These are phyloP conservation scores for Hyphodiscus sp. DNA, from an alignment of 2,329 filamentous ascomycete species.

Conservation along the genomic window DNA sequence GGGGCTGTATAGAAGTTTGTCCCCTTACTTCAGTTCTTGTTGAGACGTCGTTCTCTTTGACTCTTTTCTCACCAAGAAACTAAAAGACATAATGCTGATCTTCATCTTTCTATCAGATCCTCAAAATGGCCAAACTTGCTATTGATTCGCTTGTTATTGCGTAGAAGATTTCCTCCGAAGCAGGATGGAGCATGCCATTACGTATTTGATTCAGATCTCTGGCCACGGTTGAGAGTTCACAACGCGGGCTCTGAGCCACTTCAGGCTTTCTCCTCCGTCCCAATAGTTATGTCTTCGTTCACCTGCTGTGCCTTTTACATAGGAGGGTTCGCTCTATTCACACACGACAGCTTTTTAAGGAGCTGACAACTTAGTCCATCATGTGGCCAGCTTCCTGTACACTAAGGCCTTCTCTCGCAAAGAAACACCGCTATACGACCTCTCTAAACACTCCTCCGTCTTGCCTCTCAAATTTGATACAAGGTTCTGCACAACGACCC, in stretches of 20 bases:
- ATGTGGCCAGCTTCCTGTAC: constrained; percentile 34
- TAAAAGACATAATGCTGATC: no score
- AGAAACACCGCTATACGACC: constrained; percentile 38
- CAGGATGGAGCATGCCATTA: neutral
- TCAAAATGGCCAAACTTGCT: constrained; percentile 47
- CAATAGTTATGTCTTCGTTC: no score
- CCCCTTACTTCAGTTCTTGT: no score
- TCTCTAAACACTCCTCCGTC: constrained; percentile 35
- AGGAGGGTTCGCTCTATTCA: neutral
- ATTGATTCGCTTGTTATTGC: constrained; percentile 50
- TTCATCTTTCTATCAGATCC: constrained; percentile 28
- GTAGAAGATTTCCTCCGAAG: constrained; percentile 25
- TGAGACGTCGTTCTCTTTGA: no score
- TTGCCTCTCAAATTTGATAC: constrained; percentile 38
- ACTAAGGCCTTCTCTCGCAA: constrained; percentile 33
- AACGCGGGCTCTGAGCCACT: no score
- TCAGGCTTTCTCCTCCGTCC: no score
- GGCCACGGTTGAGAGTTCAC: no score
- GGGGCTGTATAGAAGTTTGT: constrained; percentile 37
- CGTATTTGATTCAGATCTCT: neutral
- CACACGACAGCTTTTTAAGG: constrained; percentile 32
- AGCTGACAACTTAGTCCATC: constrained; percentile 38
- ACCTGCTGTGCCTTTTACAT: neutral
- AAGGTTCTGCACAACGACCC: constrained; percentile 35
- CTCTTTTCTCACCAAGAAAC: no score